A percentile compares a stretch with the other conserved stretches of the same genome.
These are phyloP conservation scores for Casaregolazyma suthepensis DNA, from an alignment of 1,139 yeast species.

Conservation along the genomic window DNA sequence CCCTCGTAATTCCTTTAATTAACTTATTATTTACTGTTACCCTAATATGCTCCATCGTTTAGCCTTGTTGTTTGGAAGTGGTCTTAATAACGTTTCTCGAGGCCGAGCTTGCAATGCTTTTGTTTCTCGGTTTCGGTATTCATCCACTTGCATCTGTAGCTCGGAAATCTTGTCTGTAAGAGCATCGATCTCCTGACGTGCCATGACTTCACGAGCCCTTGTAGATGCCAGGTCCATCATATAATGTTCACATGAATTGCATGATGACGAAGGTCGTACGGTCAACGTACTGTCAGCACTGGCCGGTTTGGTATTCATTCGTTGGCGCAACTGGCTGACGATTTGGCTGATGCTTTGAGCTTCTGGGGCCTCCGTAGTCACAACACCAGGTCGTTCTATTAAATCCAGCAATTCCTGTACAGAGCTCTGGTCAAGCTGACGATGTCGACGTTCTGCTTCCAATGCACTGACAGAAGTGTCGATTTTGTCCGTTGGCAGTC, in stretches of 20 bases:
- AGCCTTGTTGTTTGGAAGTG: slow-evolving; percentile 1
- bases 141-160: slow-evolving; percentile 1
- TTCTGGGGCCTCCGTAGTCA: not conserved
- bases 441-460: slow-evolving; percentile 17
- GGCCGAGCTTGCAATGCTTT: not conserved
- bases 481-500: slow-evolving; percentile 1
- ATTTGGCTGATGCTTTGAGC: not conserved
- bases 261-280: slow-evolving; percentile 8
- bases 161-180: slow-evolving; percentile 23
- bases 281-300: not conserved
- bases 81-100: not conserved
- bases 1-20: no score
- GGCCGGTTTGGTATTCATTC: slow-evolving; percentile 6
- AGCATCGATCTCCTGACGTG: slow-evolving; percentile 30
- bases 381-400: slow-evolving; percentile 10
- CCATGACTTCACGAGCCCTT: slow-evolving; percentile 29
- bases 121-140: not conserved
- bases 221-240: slow-evolving; percentile 30
- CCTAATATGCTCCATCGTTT: slow-evolving; percentile 9
- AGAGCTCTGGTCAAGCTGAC: slow-evolving; percentile 15
- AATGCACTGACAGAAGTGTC: slow-evolving; percentile 8
- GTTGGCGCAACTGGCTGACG: slow-evolving; percentile 9
- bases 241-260: slow-evolving; percentile 27
- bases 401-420: slow-evolving; percentile 13
- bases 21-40: not conserved